Percentiles rank a stretch among this genome's conserved stretches.
phyloP scores from a whole-genome alignment of 306 rosid genomes.

The Lathyrus oleraceus region DNA sequence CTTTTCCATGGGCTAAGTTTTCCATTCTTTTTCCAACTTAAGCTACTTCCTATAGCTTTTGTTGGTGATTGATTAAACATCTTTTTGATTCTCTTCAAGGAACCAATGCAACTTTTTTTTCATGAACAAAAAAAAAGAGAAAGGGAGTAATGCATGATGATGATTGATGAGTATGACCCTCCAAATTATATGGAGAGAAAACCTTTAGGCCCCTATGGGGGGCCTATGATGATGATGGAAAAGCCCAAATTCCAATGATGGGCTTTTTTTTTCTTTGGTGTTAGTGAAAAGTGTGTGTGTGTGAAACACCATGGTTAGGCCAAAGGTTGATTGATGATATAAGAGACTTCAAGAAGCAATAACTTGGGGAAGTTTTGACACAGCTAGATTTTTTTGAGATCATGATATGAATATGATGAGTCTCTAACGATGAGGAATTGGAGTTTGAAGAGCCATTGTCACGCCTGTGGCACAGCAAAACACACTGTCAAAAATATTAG shows the following conservation, averaged over 20 bases:
- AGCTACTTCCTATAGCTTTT: slow-evolving; percentile 67
- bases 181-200: slow-evolving; percentile 49
- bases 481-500: slow-evolving; percentile 99
- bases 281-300: slow-evolving; percentile 53
- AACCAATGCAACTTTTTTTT: slow-evolving; percentile 51
- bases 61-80: slow-evolving; percentile 50
- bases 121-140: background rate
- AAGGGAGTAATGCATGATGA: slow-evolving; percentile 76
- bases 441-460: slow-evolving; percentile 78
- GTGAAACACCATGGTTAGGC: slow-evolving; percentile 98
- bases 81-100: slow-evolving; percentile 49
- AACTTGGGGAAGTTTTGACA: slow-evolving; percentile 51
- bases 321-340: slow-evolving; percentile 49
- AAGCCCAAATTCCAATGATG: slow-evolving; percentile 55
- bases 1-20: slow-evolving; percentile 55
- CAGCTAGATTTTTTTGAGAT: slow-evolving; percentile 37
- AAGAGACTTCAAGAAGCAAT: slow-evolving; percentile 56
- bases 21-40: slow-evolving; percentile 42
- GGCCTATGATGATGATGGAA: slow-evolving; percentile 48
- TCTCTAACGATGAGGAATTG: slow-evolving; percentile 85
- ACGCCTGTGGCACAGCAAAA: slow-evolving; percentile 99
- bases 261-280: slow-evolving; percentile 42
- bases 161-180: slow-evolving; percentile 74
- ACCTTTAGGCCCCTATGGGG: slow-evolving; percentile 58
- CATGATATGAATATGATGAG: slow-evolving; percentile 17